Base-by-base conservation (phyloP, 805 yeast genomes). In the Yarrowia alimentaria region DNA sequence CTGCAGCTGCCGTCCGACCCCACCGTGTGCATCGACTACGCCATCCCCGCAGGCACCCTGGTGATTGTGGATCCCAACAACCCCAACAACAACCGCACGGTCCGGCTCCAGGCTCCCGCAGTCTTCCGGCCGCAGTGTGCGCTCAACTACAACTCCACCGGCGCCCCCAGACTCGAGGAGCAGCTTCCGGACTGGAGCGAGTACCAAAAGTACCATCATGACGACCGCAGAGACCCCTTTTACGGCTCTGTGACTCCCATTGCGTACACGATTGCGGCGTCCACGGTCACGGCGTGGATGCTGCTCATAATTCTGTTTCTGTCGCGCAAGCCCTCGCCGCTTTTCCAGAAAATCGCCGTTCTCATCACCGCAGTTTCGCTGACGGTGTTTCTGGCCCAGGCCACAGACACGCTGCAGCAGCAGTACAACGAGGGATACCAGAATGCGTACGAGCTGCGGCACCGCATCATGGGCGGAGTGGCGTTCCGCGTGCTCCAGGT, bases 271-370 rank as follows among this genome's bases (percentile, higher is more conserved):
- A 42, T 66, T 19, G 53, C 67, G 5, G 68, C 64, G 6, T 57
- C 61, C 12, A 60, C 65, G 4, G 65, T 62, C 6, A 74, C 82
- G 12, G 70, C 81, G 20, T 86, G 94, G 94, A 78, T 85, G 79
- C 68, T 86, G 19, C 66, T 82, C 45, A 54, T 83, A 13, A 64
- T 84, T 25, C 68, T 83, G 33, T 60, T 76, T 16, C 61, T 85
- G 24, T 74, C 79, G 16, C 77, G 75, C 30, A 77, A 77, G 56
- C 68, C 76, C 19, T 76, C 83, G 51, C 88, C 90, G 4, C 61
- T 69, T 31, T 63, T 80, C 34, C 74, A 85, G 28, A 76, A 76
- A 30, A 22, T 80, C 8, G 78, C 85, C 5, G 78, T 83, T n/a
- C 57, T 80, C 16, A 68, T 79, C 50, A 75, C 74, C 52, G 78